Base-by-base conservation (phyloP, 768 basidiomycete species). In the Trametes cinnabarina region DNA sequence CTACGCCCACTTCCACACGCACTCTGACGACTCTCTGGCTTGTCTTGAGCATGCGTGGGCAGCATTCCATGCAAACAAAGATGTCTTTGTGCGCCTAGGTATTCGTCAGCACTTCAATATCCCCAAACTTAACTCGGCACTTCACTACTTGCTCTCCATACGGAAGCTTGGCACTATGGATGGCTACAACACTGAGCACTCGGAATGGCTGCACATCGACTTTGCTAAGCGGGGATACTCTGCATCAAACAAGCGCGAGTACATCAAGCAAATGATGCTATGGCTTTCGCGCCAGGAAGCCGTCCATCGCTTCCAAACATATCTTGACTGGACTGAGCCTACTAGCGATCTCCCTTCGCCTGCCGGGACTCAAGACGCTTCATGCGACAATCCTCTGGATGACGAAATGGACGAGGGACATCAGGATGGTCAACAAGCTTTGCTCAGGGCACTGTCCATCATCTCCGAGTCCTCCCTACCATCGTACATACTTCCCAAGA, bases 101-200 rank as follows among this genome's bases (percentile, higher is more conserved):
- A 64, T 73, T 20, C 70, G 71, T 0, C 25, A 68, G 9, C 10
- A 69, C 41, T 77, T 79, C 66, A 75, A 79, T 47, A 65, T 79
- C 17, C 76, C 75, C 14, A 34, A 34, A 34, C 34, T 34, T 2
- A 75, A 77, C 48, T 66, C 62, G 10, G 54, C 68, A 0, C 48
- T n/a, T 0, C 78, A 79, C 57, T 78, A 76, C 55, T 25, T 49
- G 1, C 15, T 51, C 1, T 44, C 54, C 4, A 77, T 77, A 57
- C 51, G 61, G 22, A 32, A 60, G 1, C 65, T 63, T 46, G 77
- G 78, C 3, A 66, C 73, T 0, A 63, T 70, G 1, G 73, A 77
- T 55, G 74, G 75, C 51, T 76, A 67, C 63, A 73, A 72, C 51
- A 77, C 74, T 1, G 68, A 77, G 56, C 62, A 63, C 26, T 71